Base-by-base conservation (phyloP, 495 filamentous ascomycete species). In the Aspergillus mulundensis region DNA sequence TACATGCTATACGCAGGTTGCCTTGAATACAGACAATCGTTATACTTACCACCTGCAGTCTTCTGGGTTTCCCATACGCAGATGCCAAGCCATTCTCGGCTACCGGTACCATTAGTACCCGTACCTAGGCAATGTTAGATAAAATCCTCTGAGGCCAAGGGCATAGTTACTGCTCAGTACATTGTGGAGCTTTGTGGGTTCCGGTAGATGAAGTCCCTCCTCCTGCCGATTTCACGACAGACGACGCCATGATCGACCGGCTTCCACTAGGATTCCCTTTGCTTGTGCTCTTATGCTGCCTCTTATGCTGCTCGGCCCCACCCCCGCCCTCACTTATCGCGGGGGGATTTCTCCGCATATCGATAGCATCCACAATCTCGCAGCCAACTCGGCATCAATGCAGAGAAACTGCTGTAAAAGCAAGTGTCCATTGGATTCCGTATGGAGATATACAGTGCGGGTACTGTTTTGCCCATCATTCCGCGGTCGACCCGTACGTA, bases 151-250 rank as follows among this genome's bases (percentile, higher is more conserved):
- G 6, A 15, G 23, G 24, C 21, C n/a, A n/a, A 30, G 25, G 25
- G 25, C 25, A 28, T 8, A 28, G n/a, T 28, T 28, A 8, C 25
- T 7, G 1, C 14, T 30, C 1, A 18, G 44, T 47, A 14, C 12
- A 10, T 46, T 28, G 43, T 34, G 45, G 45, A 48, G 30, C 20
- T 19, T 7, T 40, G 48, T 38, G 48, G 48, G 48, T 50, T 50
- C 34, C 48, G 48, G 48, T 21, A 50, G 48, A 50, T 50, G 12
- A 16, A 38, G 48, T 7, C 19, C 2, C 15, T 28, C 4, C 21
- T 40, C 4, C n/a, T 50, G 15, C 48, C 48, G 48, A 50, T 20
- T 15, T 34, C 20, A 16, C 32, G 1, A 7, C 21, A 39, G 7
- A 11, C 5, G 12, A 40, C 8, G 21, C 5, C 16, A 18, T 50